These are phyloP conservation scores for Amphicarpaea edgeworthii DNA, from an alignment of 306 rosid genomes.

Conservation along the genomic window DNA sequence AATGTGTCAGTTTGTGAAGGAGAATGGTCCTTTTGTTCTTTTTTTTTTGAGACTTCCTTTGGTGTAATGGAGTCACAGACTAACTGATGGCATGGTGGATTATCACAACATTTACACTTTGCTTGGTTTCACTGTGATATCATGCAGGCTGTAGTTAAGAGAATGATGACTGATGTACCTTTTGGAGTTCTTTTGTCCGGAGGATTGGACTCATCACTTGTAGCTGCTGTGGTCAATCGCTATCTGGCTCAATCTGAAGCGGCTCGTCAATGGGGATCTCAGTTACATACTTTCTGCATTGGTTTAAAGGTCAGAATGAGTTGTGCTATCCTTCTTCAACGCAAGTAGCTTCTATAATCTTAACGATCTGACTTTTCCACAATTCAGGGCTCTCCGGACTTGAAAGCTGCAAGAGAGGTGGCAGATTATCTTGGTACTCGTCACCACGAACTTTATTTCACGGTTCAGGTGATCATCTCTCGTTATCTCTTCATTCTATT, in stretches of 20 bases:
- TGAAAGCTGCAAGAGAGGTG: slow-evolving; percentile 93
- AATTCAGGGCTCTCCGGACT: slow-evolving; percentile 93
- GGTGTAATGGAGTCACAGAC: slow-evolving; percentile 13
- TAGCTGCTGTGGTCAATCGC: slow-evolving; percentile 88
- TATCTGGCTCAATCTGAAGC: slow-evolving; percentile 69
- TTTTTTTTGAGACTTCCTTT: slow-evolving; percentile 28
- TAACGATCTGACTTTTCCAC: slow-evolving; percentile 38
- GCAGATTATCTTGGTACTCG: slow-evolving; percentile 94
- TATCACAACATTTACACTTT: slow-evolving; percentile 16
- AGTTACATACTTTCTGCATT: slow-evolving; percentile 88
- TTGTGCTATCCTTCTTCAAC: slow-evolving; percentile 22
- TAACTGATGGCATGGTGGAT: slow-evolving; percentile 12
- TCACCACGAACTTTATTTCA: slow-evolving; percentile 91
- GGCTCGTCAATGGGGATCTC: slow-evolving; percentile 95
- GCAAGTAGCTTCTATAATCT: slow-evolving; percentile 29
- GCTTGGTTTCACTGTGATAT: slow-evolving; percentile 43
- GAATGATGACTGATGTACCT: slow-evolving; percentile 99
- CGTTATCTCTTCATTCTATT: neutral
- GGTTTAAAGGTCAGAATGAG: slow-evolving; percentile 74
- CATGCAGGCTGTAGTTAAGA: slow-evolving; percentile 86
- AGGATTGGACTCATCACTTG: slow-evolving; percentile 97
- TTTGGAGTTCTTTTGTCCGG: slow-evolving; percentile 97
- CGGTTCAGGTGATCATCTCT: slow-evolving; percentile 77
- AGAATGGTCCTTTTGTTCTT: slow-evolving; percentile 10
- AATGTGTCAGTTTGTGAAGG: neutral